A percentile compares a stretch with the other conserved stretches of the same genome.
Evolutionary conservation across 176 grass and related monocot genomes (phyloP).

Genomic region (Sorghum bicolor): DNA sequence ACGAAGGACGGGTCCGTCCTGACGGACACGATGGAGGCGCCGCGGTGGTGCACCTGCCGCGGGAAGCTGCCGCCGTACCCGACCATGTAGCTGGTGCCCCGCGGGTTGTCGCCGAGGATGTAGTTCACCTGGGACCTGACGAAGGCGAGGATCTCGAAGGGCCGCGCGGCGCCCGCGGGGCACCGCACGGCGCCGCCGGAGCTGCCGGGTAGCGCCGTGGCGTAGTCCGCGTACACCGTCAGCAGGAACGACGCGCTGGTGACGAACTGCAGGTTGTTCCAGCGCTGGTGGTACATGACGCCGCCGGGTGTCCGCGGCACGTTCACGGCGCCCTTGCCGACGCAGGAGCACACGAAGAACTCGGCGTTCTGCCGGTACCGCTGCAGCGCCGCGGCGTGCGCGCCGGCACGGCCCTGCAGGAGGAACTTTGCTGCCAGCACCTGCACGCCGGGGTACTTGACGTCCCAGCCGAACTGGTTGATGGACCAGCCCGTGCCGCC

Average conservation of each 20-base stretch:
- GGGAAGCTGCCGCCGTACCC: conserved; percentile 73
- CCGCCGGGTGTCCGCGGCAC: conserved; percentile 79
- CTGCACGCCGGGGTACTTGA: conserved; percentile 88
- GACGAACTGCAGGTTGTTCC: conserved; percentile 98
- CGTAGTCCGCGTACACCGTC: conserved; percentile 75
- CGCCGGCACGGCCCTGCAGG: conserved; percentile 51
- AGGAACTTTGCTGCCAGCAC: conserved; percentile 86
- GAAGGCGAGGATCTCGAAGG: conserved; percentile 61
- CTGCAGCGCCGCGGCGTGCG: conserved; percentile 51
- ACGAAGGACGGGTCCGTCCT: conserved; percentile 55
- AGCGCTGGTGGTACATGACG: conserved; percentile 76
- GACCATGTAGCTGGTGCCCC: conserved; percentile 94
- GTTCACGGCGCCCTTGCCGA: conserved; percentile 57
- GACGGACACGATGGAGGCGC: conserved; percentile 79
- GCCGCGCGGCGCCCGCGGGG: conserved; percentile 31
- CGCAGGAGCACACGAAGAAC: conserved; percentile 86
- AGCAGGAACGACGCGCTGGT: conserved; percentile 82
- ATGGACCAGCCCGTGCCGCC: conserved; percentile 81
- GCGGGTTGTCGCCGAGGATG: conserved; percentile 82
- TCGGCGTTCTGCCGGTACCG: conserved; percentile 80
- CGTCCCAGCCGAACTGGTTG: conserved; percentile 92
- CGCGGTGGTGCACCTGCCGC: conserved; percentile 88
- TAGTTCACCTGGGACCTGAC: conserved; percentile 90
- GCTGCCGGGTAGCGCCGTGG: conserved; percentile 28
- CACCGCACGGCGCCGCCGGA: conserved; percentile 40